Base-by-base conservation (phyloP, 2,329 filamentous ascomycete species). In the Capronia americana region DNA sequence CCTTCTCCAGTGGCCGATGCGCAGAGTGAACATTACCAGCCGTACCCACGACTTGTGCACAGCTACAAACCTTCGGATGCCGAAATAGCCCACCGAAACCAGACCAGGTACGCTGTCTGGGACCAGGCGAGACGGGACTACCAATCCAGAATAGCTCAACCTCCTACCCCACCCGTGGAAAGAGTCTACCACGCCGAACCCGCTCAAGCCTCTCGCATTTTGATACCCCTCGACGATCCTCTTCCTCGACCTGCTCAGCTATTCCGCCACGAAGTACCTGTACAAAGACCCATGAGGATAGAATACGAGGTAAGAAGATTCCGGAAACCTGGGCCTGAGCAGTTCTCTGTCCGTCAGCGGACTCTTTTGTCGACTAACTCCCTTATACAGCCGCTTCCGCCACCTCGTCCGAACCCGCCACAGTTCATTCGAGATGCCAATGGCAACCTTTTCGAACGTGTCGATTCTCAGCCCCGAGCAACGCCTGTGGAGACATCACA, bases 61-160 rank as follows among this genome's bases (percentile, higher is more conserved):
- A 60, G 57, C 23, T 70, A 71, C 61, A 54, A 62, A 28, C 61
- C 67, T 1, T 63, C 66, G 30, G 77, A 77, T 57, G 73, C 74
- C 38, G 76, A 75, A 57, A 71, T 78, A 72, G 77, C 80, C 63
- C 79, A 79, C 57, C 77, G 80, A 61, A 80, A 80, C 38, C 82
- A 80, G 62, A 81, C 77, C 72, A 77, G 80, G 70, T 82, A 81
- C 67, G 77, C 80, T 71, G 79, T 80, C 54, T 82, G 80, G 80
- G 79, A 82, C 63, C 79, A 79, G 65, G 80, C 80, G 24, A 74
- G 79, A 67, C 76, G 77, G 51, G 67, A 72, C 30, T 72, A 73
- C 65, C 71, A 63, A n/a, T 57, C 64, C 54, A 66, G 61, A 26
- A 20, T 65, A 8, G 60, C 46, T 24, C 64, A 64, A 44, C 20